Evolutionary conservation across 179 eudicot genomes (phyloP).

Genomic region (Carnegiea gigantea): DNA sequence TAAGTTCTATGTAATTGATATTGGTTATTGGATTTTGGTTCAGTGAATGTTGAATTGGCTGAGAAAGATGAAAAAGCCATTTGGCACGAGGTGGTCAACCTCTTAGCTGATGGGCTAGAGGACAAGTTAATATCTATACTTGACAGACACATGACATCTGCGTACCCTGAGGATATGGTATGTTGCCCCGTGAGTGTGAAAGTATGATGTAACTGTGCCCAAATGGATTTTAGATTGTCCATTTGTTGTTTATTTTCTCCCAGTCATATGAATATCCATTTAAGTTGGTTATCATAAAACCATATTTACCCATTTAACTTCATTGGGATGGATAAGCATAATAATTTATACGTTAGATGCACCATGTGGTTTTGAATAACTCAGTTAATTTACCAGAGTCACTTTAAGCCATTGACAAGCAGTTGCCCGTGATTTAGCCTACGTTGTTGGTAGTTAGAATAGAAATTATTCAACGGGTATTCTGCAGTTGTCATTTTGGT

Average conservation of each 20-base stretch:
- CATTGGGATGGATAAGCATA: neutral
- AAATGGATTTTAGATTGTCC: neutral
- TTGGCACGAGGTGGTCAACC: conserved; percentile 52
- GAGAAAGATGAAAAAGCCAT: conserved; percentile 40
- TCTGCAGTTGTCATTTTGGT: neutral
- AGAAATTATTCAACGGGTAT: neutral
- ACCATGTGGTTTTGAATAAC: neutral
- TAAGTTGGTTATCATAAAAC: neutral
- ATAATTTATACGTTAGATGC: neutral
- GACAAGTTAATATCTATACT: conserved; percentile 56
- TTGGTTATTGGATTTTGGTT: conserved; percentile 25
- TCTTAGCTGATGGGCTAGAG: conserved; percentile 81
- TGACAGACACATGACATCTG: conserved; percentile 47
- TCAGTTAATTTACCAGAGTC: neutral
- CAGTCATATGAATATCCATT: conserved; percentile 1
- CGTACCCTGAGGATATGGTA: conserved; percentile 82
- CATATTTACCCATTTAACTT: neutral
- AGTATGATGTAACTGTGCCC: neutral
- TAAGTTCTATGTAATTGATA: conserved; percentile 5
- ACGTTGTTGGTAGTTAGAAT: neutral
- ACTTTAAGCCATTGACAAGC: neutral
- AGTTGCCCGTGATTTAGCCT: neutral
- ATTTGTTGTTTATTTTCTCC: neutral
- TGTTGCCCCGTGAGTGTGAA: conserved; percentile 15
- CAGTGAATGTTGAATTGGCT: conserved; percentile 58